Evolutionary conservation across 345 rosid species (phyloP), one percentile per base, ranked within the genome.

Genomic region (Melaleuca alternifolia): DNA sequence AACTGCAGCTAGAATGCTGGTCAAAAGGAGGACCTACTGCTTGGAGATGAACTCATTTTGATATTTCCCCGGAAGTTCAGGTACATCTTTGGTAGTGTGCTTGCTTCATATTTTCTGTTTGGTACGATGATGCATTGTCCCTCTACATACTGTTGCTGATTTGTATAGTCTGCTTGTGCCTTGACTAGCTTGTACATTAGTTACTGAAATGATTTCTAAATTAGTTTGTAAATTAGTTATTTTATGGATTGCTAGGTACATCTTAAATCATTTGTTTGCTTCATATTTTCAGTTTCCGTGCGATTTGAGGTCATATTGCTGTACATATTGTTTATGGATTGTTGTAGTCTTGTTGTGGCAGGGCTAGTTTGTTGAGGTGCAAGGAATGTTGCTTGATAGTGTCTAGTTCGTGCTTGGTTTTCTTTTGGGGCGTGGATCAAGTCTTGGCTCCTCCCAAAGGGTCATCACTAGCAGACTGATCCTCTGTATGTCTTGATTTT

Each of bases 41-140:
- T 88, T 98, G 89, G 99, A 98, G 92, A 98, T 98, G 99, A 98
- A 98, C 93, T 96, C 99, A 51, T 96, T 98, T 87, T 98, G 92
- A 95, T 87, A 54, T 85, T 87, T 50, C 50, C 90, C 94, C 92
- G 57, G 82, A 33, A 83, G 46, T 18, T 10, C 56, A 33, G 56
- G 85, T 30, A 56, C 57, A 83, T 83, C 50, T 41, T 51, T 53
- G 56, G 5, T 51, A 2, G 23, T 51, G 28, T 51, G 50, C 11
- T 2, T 10, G 81, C 79, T 71, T 71, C 79, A 41, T 37, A 71
- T 20, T 2, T 71, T 71, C 4, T 37, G 81, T 37, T 71, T 37
- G 13, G 48, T 20, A 5, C 26, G 26, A 71, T 18, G 26, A 71
- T 1, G 81, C 26, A 71, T 71, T 71, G 9, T 71, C 21, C 48